Conservation (phyloP, 1,139 yeast genomes). For the Arxiozyma telluris region DNA sequence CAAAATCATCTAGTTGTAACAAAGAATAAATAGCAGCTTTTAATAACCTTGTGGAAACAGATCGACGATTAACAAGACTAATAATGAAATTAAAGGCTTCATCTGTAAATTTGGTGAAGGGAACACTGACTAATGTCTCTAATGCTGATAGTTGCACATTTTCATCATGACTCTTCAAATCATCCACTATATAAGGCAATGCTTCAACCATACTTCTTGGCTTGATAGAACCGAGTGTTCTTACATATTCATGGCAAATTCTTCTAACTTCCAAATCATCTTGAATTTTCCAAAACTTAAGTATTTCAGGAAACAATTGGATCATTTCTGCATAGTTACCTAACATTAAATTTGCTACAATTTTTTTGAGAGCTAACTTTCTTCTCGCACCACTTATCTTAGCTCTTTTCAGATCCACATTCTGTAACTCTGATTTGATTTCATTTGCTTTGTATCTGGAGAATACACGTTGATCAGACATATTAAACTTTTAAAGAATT, state of each 20-base stretch:
- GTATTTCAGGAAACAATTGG: constrained; percentile 55
- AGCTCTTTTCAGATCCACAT: constrained; percentile 30
- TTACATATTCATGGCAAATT: constrained; percentile 53
- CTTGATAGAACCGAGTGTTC: constrained; percentile 50
- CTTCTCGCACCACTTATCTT: constrained; percentile 33
- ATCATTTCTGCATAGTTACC: constrained; percentile 68
- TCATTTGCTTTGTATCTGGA: constrained; percentile 30
- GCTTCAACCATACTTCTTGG: constrained; percentile 50
- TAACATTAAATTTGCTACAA: constrained; percentile 75
- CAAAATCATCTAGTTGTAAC: constrained; percentile 56
- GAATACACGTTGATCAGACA: constrained; percentile 29
- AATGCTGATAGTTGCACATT: constrained; percentile 47
- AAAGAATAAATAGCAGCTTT: constrained; percentile 64
- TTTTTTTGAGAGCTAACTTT: constrained; percentile 59
- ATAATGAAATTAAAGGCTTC: constrained; percentile 36
- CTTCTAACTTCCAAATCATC: constrained; percentile 63
- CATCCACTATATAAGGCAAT: constrained; percentile 47
- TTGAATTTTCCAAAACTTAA: constrained; percentile 49
- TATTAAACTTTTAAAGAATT: neutral
- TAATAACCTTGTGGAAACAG: constrained; percentile 45
- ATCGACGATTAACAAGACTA: constrained; percentile 40
- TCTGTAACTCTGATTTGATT: constrained; percentile 30
- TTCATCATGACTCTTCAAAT: constrained; percentile 39
- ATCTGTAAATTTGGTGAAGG: constrained; percentile 44
- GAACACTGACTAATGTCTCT: constrained; percentile 54